Evolutionary conservation across 1,139 yeast genomes (phyloP).

Genomic region (Pichia sp.): DNA sequence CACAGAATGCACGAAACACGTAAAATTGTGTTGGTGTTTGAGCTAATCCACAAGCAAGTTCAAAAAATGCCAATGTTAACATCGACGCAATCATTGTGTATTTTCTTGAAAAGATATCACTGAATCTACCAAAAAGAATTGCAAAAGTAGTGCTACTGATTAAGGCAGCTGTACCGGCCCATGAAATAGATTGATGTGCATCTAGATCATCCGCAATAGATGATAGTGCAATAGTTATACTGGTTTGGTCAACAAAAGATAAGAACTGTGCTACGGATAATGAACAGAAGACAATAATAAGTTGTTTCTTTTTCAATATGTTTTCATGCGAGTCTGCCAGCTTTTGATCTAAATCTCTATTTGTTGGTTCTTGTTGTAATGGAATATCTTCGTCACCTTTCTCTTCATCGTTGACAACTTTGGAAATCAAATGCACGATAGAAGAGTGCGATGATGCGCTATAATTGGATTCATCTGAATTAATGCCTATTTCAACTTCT

Average conservation of each 20-base stretch:
- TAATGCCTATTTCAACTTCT: no score
- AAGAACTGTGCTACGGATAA: conserved; percentile 23
- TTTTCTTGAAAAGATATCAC: conserved; percentile 47
- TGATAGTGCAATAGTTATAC: conserved; percentile 31
- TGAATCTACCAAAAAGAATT: conserved; percentile 24
- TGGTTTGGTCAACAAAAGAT: conserved; percentile 43
- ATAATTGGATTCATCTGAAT: no score
- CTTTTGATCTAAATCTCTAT: neutral
- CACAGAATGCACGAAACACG: conserved; percentile 48
- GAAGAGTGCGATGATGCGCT: no score
- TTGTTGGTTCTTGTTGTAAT: no score
- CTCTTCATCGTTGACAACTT: no score
- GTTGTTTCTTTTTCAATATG: conserved; percentile 18
- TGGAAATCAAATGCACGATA: no score
- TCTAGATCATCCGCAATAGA: conserved; percentile 23
- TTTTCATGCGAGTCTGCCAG: conserved; percentile 20
- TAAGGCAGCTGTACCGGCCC: conserved; percentile 53
- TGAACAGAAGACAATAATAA: conserved; percentile 21
- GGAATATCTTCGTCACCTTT: no score
- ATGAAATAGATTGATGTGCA: conserved; percentile 31
- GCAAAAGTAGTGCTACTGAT: conserved; percentile 33
- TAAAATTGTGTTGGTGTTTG: conserved; percentile 41
- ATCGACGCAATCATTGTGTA: conserved; percentile 41
- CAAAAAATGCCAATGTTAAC: conserved; percentile 21
- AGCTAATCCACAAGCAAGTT: conserved; percentile 40